These are phyloP conservation scores for Bacidia rubella DNA, from an alignment of 495 filamentous ascomycete genomes.

Conservation along the genomic window DNA sequence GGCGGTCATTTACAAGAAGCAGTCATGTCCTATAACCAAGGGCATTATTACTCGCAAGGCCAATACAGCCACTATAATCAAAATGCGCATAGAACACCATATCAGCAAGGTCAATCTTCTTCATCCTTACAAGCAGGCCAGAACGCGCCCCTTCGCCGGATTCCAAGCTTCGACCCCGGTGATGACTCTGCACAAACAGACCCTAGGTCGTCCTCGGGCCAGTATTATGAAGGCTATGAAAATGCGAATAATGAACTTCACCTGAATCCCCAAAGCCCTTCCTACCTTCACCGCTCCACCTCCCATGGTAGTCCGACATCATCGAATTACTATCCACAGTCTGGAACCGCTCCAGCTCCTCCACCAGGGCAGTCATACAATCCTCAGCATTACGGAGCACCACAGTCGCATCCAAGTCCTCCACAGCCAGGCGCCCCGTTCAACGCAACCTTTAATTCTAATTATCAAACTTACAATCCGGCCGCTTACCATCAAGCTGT, in stretches of 20 bases:
- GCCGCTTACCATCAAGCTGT: constrained; percentile 44
- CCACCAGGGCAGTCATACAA: constrained; percentile 59
- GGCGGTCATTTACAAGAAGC: not conserved
- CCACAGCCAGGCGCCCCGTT: constrained; percentile 25
- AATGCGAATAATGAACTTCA: constrained; percentile 16
- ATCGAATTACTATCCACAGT: constrained; percentile 24
- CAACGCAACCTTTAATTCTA: constrained; percentile 18
- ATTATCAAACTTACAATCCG: constrained; percentile 58
- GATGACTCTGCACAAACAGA: constrained; percentile 42
- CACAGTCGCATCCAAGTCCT: constrained; percentile 29
- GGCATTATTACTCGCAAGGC: constrained; percentile 3
- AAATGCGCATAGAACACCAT: constrained; percentile 5
- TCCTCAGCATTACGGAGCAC: constrained; percentile 61
- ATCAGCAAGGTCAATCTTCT: constrained; percentile 1
- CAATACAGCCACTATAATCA: constrained; percentile 8
- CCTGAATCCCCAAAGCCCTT: constrained; percentile 17
- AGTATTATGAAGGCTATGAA: constrained; percentile 11
- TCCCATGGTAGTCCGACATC: constrained; percentile 19
- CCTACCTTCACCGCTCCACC: constrained; percentile 13
- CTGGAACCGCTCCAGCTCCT: constrained; percentile 29
- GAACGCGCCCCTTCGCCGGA: constrained; percentile 36
- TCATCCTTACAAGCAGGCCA: constrained; percentile 21
- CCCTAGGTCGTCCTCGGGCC: not conserved
- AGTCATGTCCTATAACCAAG: constrained; percentile 17
- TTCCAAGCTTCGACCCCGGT: constrained; percentile 64